phyloP scores from a whole-genome alignment of 768 basidiomycete species.

The Serendipita indica region DNA sequence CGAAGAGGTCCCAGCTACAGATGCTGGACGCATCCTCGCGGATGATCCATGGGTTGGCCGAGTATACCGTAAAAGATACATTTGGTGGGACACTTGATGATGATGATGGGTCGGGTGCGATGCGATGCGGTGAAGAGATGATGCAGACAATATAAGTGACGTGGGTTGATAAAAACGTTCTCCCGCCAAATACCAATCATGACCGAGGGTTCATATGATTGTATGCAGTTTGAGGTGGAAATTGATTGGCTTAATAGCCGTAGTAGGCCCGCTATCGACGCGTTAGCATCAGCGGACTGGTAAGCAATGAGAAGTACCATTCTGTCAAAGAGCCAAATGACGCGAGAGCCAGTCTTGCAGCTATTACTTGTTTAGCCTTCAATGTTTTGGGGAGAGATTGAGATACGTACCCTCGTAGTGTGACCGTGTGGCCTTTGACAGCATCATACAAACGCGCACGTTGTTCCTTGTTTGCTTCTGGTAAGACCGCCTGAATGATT shows the following conservation, averaged over 20 bases:
- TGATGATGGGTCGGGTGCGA: too few species aligned
- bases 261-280: constrained; percentile 44
- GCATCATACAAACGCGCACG: constrained; percentile 70
- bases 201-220: too few species aligned
- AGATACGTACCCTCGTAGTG: background rate
- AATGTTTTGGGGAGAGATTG: background rate
- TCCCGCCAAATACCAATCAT: too few species aligned
- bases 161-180: too few species aligned
- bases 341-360: constrained; percentile 81
- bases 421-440: constrained; percentile 13
- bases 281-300: constrained; percentile 13
- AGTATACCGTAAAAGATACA: too few species aligned
- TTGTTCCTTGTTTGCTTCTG: constrained; percentile 75
- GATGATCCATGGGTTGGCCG: too few species aligned
- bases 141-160: too few species aligned
- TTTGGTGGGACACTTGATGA: too few species aligned
- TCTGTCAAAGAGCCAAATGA: constrained; percentile 76
- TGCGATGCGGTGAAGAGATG: too few species aligned
- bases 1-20: too few species aligned
- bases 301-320: constrained; percentile 28
- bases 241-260: constrained; percentile 31
- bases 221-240: too few species aligned
- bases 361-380: constrained; percentile 75
- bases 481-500: constrained; percentile 66
- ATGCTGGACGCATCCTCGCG: too few species aligned